Conservation (phyloP, 768 basidiomycete genomes). For the Ramaria sp. region DNA sequence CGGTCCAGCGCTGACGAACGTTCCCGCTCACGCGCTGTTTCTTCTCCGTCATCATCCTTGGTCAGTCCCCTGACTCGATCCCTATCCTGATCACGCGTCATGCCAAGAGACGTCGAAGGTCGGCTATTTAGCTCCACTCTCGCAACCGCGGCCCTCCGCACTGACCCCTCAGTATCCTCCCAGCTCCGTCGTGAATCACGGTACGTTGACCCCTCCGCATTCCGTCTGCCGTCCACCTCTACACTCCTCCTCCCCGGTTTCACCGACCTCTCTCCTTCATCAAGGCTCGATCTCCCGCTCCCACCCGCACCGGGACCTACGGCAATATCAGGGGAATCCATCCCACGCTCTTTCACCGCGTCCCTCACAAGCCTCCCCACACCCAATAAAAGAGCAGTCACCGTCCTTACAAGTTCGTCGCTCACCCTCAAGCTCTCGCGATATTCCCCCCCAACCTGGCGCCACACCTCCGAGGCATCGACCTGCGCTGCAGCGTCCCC, state of each 20-base stretch:
- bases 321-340: conserved; percentile 16
- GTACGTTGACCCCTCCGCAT: background rate
- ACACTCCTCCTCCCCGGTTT: conserved; percentile 36
- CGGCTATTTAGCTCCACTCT: conserved; percentile 1
- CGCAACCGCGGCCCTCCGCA: conserved; percentile 9
- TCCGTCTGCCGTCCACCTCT: conserved; percentile 17
- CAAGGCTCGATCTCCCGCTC: conserved; percentile 26
- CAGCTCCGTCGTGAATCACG: conserved; percentile 32
- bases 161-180: conserved; percentile 23
- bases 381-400: conserved; percentile 69
- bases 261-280: conserved; percentile 23
- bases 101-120: conserved; percentile 5
- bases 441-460: conserved; percentile 56
- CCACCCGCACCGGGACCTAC: conserved; percentile 33
- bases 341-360: conserved; percentile 27
- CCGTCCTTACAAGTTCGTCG: conserved; percentile 67
- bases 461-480: conserved; percentile 51
- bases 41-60: conserved; percentile 11
- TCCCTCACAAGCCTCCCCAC: conserved; percentile 63
- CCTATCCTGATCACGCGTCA: conserved; percentile 5
- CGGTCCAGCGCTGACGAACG: conserved; percentile 16
- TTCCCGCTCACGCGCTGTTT: conserved; percentile 16
- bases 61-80: background rate
- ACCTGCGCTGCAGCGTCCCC: conserved; percentile 29
- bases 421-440: conserved; percentile 60